Evolutionary conservation across 208 protist genomes (phyloP).

Genomic region (Leishmania guyanensis): DNA sequence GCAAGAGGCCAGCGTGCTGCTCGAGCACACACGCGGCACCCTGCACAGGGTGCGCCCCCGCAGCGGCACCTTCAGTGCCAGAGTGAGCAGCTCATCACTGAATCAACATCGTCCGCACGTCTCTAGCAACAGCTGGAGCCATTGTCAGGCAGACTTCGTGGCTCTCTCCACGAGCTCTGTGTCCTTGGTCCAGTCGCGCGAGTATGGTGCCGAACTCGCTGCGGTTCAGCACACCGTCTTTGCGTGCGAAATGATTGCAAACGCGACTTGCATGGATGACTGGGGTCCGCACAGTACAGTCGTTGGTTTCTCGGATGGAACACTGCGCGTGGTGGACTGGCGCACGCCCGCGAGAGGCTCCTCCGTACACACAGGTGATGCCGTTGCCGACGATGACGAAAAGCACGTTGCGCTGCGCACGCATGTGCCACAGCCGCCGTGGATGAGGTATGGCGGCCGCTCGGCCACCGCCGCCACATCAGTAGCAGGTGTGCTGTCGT

Average conservation of each 20-base stretch:
- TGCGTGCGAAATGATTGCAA: conserved; percentile 28
- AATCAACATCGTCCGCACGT: no score
- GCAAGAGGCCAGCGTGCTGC: conserved; percentile 17
- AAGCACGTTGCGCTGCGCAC: conserved; percentile 2
- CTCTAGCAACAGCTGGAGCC: background rate
- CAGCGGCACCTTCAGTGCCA: conserved; percentile 4
- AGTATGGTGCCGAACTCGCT: conserved; percentile 21
- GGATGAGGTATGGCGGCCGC: conserved; percentile 25
- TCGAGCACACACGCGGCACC: conserved; percentile 14
- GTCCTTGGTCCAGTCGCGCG: conserved; percentile 25
- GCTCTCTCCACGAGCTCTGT: conserved; percentile 20
- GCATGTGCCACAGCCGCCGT: conserved; percentile 44
- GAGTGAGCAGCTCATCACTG: background rate
- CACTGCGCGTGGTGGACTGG: conserved; percentile 66
- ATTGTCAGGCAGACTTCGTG: conserved; percentile 17
- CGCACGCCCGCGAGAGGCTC: conserved; percentile 32
- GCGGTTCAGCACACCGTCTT: conserved; percentile 19
- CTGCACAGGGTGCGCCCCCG: conserved; percentile 19
- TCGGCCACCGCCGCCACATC: conserved; percentile 11
- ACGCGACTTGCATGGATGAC: conserved; percentile 53
- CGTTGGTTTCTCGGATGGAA: conserved; percentile 68
- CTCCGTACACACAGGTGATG: background rate
- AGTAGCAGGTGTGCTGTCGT: conserved; percentile 61
- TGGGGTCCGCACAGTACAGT: conserved; percentile 55
- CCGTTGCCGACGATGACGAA: background rate